Evolutionary conservation across 208 protist genomes (phyloP).

Genomic region (Trichomonas gallinae): DNA sequence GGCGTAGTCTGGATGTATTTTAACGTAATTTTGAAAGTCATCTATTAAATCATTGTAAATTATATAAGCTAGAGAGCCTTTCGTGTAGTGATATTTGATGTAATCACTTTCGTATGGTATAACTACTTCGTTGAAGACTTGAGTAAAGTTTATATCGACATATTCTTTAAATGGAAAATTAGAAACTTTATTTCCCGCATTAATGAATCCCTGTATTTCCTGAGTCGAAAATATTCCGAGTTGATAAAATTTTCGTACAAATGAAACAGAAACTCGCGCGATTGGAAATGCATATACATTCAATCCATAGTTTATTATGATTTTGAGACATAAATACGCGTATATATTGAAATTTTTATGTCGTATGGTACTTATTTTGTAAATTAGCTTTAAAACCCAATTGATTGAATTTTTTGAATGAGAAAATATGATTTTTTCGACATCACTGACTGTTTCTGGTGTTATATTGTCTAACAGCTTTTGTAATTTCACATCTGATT

Average conservation of each 20-base stretch:
- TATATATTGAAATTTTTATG: neutral
- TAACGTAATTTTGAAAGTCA: neutral
- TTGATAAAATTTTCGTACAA: neutral
- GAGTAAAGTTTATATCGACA: neutral
- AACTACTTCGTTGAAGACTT: neutral
- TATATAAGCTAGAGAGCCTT: neutral
- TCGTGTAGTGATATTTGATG: neutral
- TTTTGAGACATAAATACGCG: neutral
- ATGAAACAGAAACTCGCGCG: neutral
- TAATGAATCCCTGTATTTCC: neutral
- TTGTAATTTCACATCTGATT: neutral
- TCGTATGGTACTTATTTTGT: neutral
- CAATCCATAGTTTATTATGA: neutral
- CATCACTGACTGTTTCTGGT: neutral
- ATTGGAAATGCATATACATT: neutral
- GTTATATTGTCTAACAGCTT: neutral
- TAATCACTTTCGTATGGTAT: neutral
- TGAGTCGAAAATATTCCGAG: neutral
- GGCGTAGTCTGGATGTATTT: neutral
- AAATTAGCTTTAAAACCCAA: neutral
- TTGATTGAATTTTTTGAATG: neutral
- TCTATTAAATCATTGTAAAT: neutral
- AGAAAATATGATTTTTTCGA: neutral
- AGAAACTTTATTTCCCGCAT: neutral
- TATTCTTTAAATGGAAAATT: neutral